Conservation (phyloP, 331 rosid genomes). For the Prunus yedoensis region DNA sequence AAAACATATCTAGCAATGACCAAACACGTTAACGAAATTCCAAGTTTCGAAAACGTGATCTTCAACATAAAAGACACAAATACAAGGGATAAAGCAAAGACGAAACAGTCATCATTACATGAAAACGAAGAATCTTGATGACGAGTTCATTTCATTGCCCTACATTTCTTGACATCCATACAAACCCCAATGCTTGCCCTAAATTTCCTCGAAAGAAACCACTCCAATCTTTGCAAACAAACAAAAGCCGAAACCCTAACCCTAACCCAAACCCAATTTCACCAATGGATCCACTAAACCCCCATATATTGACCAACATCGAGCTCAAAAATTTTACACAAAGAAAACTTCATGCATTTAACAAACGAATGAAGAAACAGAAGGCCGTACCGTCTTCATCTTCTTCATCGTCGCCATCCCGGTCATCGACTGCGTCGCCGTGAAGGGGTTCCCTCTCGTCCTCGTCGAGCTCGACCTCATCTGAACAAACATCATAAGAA, state of each 20-base stretch:
- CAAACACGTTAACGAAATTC: background rate
- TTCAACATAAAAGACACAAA: background rate
- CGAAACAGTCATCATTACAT: background rate
- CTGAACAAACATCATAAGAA: slow-evolving; percentile 32
- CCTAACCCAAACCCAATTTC: slow-evolving; percentile 14
- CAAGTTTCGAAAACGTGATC: background rate
- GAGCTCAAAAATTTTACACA: background rate
- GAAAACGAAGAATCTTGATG: background rate
- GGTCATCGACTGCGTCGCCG: slow-evolving; percentile 52
- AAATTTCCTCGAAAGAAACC: background rate
- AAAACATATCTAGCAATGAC: no score
- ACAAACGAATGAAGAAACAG: background rate
- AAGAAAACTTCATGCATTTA: background rate
- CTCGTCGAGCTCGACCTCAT: slow-evolving; percentile 70
- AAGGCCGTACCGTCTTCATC: slow-evolving; percentile 80
- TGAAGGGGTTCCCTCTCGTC: slow-evolving; percentile 70
- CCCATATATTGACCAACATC: background rate
- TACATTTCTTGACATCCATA: background rate
- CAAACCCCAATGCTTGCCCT: background rate
- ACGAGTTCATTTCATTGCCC: no score
- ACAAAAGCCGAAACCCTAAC: background rate
- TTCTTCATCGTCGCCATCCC: slow-evolving; percentile 56
- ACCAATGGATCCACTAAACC: background rate
- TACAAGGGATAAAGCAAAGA: background rate
- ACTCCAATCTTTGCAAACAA: background rate